A percentile compares a stretch with the other conserved stretches of the same genome.
Evolutionary conservation across 176 grass and related monocot species (phyloP).

Genomic region (Musa schizocarpa): DNA sequence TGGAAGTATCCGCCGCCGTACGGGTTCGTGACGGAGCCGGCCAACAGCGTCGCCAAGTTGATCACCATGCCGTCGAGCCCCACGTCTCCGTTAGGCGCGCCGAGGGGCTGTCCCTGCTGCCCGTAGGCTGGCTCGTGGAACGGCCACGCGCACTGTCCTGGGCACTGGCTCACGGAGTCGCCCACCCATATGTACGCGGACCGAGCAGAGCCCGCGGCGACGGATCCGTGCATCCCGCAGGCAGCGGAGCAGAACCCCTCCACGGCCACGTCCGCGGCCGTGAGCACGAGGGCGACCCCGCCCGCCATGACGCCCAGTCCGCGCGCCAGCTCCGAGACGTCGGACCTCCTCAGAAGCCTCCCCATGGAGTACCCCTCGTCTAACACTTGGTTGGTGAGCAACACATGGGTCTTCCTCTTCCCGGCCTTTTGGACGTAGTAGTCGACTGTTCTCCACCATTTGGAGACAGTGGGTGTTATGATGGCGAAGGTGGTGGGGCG

Average conservation of each 20-base stretch:
- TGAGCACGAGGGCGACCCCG: slow-evolving; percentile 64
- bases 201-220: not conserved
- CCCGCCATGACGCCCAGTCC: slow-evolving; percentile 54
- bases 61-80: slow-evolving; percentile 66
- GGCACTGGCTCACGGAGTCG: slow-evolving; percentile 52
- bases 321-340: slow-evolving; percentile 41
- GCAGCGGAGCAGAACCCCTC: slow-evolving; percentile 49
- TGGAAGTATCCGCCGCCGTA: slow-evolving; percentile 65
- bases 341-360: slow-evolving; percentile 29
- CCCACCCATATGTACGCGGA: slow-evolving; percentile 68
- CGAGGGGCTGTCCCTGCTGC: slow-evolving; percentile 26
- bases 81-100: slow-evolving; percentile 55
- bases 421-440: slow-evolving; percentile 57
- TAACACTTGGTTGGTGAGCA: slow-evolving; percentile 61
- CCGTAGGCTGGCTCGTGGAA: slow-evolving; percentile 55
- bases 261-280: slow-evolving; percentile 57
- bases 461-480: slow-evolving; percentile 38
- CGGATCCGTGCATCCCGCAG: slow-evolving; percentile 45
- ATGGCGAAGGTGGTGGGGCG: slow-evolving; percentile 17
- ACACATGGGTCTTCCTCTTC: slow-evolving; percentile 31
- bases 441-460: slow-evolving; percentile 77
- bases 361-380: slow-evolving; percentile 50
- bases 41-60: slow-evolving; percentile 70
- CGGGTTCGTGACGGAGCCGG: slow-evolving; percentile 67
- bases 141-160: slow-evolving; percentile 63